Evolutionary conservation across 352 stramenopile species (phyloP), one percentile per base, ranked within the genome.

Genomic region (Globisporangium spinosum): DNA sequence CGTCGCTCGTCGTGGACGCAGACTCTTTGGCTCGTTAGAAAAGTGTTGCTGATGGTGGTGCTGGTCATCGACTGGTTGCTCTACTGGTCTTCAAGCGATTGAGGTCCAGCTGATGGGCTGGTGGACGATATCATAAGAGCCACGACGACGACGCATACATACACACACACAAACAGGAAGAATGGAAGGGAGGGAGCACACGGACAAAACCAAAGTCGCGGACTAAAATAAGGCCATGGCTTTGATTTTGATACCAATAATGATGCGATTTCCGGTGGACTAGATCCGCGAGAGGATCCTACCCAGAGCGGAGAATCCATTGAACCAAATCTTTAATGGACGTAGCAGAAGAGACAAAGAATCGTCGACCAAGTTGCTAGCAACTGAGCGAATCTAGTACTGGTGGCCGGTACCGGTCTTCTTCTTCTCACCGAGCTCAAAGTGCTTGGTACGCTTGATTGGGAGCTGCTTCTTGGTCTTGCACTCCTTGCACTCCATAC

Each of bases 401-500:
- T 93, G 82, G 82, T 99, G 97, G 89, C 97, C 97, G 68, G 93
- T 88, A 55, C 67, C 56, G 66, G 94, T 91, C 83, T 98, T 98
- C 89, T 99, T 99, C 97, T 99, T 99, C 80, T 98, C 97, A 81
- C 98, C 98, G 51, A 99, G 83, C 92, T 99, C 98, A 76, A 99
- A 99, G 86, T 99, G 97, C 96, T 99, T 99, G 79, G 96, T 99
- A 78, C 98, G 93, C 91, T 99, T 99, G 75, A 99, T 90, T 70
- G 91, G 94, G 64, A 99, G 84, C 87, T 99, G 97, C 90, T 98
- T 99, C 90, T 99, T 99, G 69, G 89, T 91, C 95, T 99, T 99
- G 93, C 98, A 99, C 75, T 98, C 97, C 95, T 99, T 99, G 89
- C 98, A 99, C 87, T 99, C 98, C 76, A 99, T 93, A 77, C 98